Percentiles rank a stretch among this genome's conserved stretches.
Evolutionary conservation across 192 early-diverging fungal species (phyloP).

Genomic region (Umbelopsis isabellina): DNA sequence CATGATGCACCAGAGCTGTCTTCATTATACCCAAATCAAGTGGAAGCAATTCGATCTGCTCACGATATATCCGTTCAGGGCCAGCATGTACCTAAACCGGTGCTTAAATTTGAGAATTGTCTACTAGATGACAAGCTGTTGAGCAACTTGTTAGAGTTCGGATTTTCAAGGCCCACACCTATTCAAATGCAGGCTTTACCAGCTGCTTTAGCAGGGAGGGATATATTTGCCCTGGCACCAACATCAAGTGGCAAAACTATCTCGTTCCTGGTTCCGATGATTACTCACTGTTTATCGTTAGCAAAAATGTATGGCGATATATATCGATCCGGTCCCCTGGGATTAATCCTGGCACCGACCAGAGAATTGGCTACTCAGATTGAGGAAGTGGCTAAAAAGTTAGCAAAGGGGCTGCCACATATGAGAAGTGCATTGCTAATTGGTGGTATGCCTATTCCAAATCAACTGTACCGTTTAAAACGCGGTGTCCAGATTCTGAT

Average conservation of each 20-base stretch:
- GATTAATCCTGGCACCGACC: slow-evolving; percentile 53
- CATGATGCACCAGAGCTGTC: slow-evolving; percentile 27
- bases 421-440: slow-evolving; percentile 60
- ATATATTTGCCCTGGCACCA: slow-evolving; percentile 51
- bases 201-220: slow-evolving; percentile 47
- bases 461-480: slow-evolving; percentile 53
- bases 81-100: slow-evolving; percentile 43
- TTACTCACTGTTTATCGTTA: slow-evolving; percentile 40
- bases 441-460: slow-evolving; percentile 58
- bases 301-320: slow-evolving; percentile 26
- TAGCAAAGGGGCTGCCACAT: slow-evolving; percentile 45
- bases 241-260: slow-evolving; percentile 60
- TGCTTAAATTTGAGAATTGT: slow-evolving; percentile 50
- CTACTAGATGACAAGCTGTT: slow-evolving; percentile 40
- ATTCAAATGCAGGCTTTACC: slow-evolving; percentile 71
- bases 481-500: slow-evolving; percentile 59
- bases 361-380: slow-evolving; percentile 58
- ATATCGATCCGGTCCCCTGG: slow-evolving; percentile 41
- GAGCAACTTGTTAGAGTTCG: slow-evolving; percentile 35
- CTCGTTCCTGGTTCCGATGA: slow-evolving; percentile 51
- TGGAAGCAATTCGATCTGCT: slow-evolving; percentile 34
- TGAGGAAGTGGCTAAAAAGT: slow-evolving; percentile 42
- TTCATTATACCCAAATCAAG: slow-evolving; percentile 7
- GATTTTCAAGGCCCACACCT: slow-evolving; percentile 56
- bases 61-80: slow-evolving; percentile 47